phyloP scores from a whole-genome alignment of 495 filamentous ascomycete species.

The Venustampulla echinocandica region DNA sequence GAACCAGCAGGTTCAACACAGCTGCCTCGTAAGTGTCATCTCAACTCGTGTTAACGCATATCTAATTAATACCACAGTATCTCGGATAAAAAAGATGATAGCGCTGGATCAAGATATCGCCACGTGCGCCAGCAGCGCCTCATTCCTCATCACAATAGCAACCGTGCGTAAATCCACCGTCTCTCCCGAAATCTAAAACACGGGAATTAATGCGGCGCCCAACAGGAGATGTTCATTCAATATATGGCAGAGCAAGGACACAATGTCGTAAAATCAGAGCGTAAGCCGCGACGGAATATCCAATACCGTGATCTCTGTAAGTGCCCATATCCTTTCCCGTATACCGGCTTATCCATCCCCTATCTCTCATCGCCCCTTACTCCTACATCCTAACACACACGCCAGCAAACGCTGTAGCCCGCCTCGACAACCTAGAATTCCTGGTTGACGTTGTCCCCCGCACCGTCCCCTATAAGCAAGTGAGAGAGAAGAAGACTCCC shows the following conservation, averaged over 20 bases:
- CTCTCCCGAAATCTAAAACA: neutral
- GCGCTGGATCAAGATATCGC: slow-evolving; percentile 74
- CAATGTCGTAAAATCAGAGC: slow-evolving; percentile 80
- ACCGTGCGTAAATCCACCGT: slow-evolving; percentile 42
- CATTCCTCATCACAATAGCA: slow-evolving; percentile 89
- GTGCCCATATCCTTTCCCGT: neutral
- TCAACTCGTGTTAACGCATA: slow-evolving; percentile 1
- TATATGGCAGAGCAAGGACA: slow-evolving; percentile 78
- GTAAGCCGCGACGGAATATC: slow-evolving; percentile 85
- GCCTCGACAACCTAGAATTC: slow-evolving; percentile 91
- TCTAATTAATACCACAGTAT: slow-evolving; percentile 46
- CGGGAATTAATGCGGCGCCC: neutral
- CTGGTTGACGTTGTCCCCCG: slow-evolving; percentile 84
- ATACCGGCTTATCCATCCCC: neutral
- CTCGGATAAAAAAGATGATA: slow-evolving; percentile 90
- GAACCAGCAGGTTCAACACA: slow-evolving; percentile 78
- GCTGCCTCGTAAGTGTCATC: slow-evolving; percentile 63
- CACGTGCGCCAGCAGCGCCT: slow-evolving; percentile 82
- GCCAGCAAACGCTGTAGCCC: slow-evolving; percentile 82
- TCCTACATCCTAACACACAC: slow-evolving; percentile 3
- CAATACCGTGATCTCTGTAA: slow-evolving; percentile 91
- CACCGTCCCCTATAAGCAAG: slow-evolving; percentile 69
- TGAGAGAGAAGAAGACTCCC: slow-evolving; percentile 51
- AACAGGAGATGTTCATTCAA: slow-evolving; percentile 90
- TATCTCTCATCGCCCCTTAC: neutral